A percentile compares a stretch with the other conserved stretches of the same genome.
Conservation (phyloP, 306 rosid species). For the Malus orientalis region DNA sequence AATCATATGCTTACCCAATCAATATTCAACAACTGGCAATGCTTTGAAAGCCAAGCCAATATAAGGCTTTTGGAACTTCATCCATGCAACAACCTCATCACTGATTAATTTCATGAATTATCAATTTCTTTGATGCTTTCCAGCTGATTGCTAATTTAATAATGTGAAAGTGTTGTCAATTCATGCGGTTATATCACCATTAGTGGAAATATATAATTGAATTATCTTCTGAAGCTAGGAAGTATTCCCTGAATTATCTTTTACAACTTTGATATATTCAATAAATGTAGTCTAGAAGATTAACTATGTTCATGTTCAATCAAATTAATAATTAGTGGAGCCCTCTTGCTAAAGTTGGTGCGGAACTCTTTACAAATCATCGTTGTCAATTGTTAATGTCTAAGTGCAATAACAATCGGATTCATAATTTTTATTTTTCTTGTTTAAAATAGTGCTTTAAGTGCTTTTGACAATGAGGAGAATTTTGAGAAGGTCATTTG, state of each 20-base stretch:
- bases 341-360: neutral
- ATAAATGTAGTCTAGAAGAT: neutral
- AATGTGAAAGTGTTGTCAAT: neutral
- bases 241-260: neutral
- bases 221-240: neutral
- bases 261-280: too few species aligned
- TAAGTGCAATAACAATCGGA: too few species aligned
- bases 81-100: neutral
- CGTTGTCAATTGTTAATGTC: neutral
- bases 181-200: too few species aligned
- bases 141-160: neutral
- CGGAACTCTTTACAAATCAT: neutral
- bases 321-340: neutral
- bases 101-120: neutral
- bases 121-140: neutral
- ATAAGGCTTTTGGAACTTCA: constrained; percentile 10
- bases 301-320: neutral
- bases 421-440: too few species aligned
- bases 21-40: constrained; percentile 65
- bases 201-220: neutral
- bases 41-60: constrained; percentile 1
- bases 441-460: neutral
- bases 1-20: constrained; percentile 62
- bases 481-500: too few species aligned
- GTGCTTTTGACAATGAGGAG: neutral